Conservation (phyloP, 371 early-diverging fungal genomes). For the Mortierella sp. region DNA sequence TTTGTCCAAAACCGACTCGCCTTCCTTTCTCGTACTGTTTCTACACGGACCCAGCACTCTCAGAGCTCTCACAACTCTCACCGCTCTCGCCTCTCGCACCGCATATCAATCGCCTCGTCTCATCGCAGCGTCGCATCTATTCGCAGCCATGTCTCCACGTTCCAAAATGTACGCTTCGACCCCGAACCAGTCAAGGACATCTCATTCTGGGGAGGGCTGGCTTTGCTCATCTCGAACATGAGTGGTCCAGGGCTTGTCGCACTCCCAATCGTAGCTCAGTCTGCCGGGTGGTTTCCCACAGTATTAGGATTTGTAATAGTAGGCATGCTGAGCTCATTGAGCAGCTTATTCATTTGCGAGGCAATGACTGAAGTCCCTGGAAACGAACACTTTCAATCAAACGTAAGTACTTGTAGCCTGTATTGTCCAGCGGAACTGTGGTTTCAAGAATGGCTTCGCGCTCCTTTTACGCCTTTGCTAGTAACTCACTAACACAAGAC, state of each 20-base stretch:
- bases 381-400: constrained; percentile 73
- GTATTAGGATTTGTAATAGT: constrained; percentile 58
- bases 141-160: constrained; percentile 24
- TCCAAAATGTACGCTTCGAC: not conserved
- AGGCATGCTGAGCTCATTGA: constrained; percentile 60
- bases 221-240: constrained; percentile 51
- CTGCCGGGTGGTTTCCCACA: constrained; percentile 55
- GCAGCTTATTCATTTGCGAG: constrained; percentile 79
- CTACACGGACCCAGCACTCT: too few species aligned
- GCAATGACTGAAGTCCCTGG: constrained; percentile 82
- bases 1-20: constrained; percentile 6
- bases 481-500: constrained; percentile 33
- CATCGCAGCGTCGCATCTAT: constrained; percentile 10
- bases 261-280: constrained; percentile 44
- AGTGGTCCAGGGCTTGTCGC: constrained; percentile 56
- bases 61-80: constrained; percentile 5
- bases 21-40: constrained; percentile 19
- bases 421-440: not conserved
- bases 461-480: not conserved
- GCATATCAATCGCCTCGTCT: constrained; percentile 9
- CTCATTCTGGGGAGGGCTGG: constrained; percentile 52
- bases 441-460: constrained; percentile 15
- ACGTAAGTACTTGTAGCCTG: constrained; percentile 12
- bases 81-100: constrained; percentile 9
- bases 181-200: constrained; percentile 39